Base-by-base conservation (phyloP, 2,329 filamentous ascomycete genomes). In the Leptographium lundbergii region DNA sequence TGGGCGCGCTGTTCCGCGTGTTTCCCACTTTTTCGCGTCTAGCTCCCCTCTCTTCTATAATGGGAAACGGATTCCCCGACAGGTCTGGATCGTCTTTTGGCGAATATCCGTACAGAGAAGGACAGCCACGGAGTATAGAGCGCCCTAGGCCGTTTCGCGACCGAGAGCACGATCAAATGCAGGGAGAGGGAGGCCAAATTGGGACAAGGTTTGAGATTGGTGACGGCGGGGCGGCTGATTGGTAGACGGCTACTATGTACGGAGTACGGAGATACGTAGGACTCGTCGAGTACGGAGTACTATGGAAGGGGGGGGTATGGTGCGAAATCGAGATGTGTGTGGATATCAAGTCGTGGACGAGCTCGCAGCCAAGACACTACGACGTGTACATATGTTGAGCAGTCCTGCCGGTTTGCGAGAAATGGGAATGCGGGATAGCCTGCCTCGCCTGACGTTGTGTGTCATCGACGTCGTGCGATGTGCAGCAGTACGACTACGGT, bases 141-240 rank as follows among this genome's bases (percentile, higher is more conserved):
- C 22, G 17, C 17, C 22, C 17, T 19, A 7, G 27, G 19, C 27
- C 19, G 25, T 22, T 11, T 29, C 9, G 52, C 27, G 53, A 55
- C 54, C 54, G 36, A 42, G 32, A 56, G 32, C 39, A n/a, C 17
- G 48, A 29, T 34, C 58, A 53, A 57, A 63, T 54, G 58, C 61
- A 63, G 60, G 60, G 59, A 60, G 62, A 59, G 50, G 29, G 29
- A 22, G 24, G 39, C 48, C 36, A 36, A 34, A 56, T 29, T 34
- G 29, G 32, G 29, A 36, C 45, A 24, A 50, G 51, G 60, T 63
- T 61, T 63, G 59, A 57, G 56, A 61, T 61, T 60, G 59, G 62
- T 57, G 60, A 51, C 39, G 50, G 59, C 52, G 57, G 59, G 58
- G 58, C 34, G 36, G 17, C 34, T 61, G 58, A 61, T 62, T 62